These are phyloP conservation scores for Fonsecaea multimorphosa DNA, from an alignment of 2,329 filamentous ascomycete species.

Conservation along the genomic window DNA sequence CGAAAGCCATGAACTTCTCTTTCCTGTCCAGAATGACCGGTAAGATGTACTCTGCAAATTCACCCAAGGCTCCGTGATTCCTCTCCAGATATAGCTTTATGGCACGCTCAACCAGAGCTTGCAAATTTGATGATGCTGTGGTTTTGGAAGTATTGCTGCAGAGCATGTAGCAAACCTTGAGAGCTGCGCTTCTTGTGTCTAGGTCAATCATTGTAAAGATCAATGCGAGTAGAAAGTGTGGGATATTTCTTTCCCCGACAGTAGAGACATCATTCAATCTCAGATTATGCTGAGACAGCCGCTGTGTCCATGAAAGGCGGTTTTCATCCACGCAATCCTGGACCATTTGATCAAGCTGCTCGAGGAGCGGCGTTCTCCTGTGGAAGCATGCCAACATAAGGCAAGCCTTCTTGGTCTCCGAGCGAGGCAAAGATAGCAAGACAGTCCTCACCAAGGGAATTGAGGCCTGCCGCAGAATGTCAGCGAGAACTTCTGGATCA, in stretches of 20 bases:
- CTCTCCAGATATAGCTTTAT: conserved; percentile 33
- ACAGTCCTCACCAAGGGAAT: conserved; percentile 32
- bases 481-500: conserved; percentile 32
- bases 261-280: conserved; percentile 13
- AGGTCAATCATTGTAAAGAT: conserved; percentile 36
- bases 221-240: conserved; percentile 31
- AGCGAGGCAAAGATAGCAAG: conserved; percentile 31
- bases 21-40: conserved; percentile 33
- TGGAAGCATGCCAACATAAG: conserved; percentile 35
- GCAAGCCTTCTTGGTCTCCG: conserved; percentile 37
- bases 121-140: background rate
- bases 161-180: conserved; percentile 37
- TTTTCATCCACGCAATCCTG: conserved; percentile 16
- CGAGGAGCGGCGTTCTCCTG: conserved; percentile 28
- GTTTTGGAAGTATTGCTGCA: conserved; percentile 19
- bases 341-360: conserved; percentile 24
- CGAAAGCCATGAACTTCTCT: conserved; percentile 30
- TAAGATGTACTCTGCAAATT: conserved; percentile 37
- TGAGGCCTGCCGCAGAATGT: conserved; percentile 24
- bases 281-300: conserved; percentile 25
- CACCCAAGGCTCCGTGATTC: conserved; percentile 30
- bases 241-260: conserved; percentile 20
- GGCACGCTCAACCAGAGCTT: conserved; percentile 18
- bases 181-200: conserved; percentile 36
- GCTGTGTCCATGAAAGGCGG: conserved; percentile 21